These are phyloP conservation scores for Salix brachista DNA, from an alignment of 345 rosid genomes.

Conservation along the genomic window DNA sequence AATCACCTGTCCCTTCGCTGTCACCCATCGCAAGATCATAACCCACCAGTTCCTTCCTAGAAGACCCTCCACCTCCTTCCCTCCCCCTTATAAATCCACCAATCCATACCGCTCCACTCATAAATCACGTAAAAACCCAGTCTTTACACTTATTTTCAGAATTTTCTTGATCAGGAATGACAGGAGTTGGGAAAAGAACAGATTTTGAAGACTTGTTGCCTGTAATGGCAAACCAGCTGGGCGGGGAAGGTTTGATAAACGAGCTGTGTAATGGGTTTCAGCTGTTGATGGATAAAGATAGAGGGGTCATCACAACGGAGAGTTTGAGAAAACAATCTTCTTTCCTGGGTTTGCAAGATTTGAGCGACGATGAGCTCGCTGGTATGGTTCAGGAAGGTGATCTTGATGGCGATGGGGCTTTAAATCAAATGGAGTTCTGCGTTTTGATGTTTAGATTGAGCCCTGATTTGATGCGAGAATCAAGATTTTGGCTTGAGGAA, in stretches of 20 bases:
- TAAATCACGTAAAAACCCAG: constrained; percentile 29
- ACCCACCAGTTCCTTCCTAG: constrained; percentile 45
- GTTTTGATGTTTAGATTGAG: constrained; percentile 87
- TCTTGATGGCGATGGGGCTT: constrained; percentile 64
- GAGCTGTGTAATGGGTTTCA: constrained; percentile 83
- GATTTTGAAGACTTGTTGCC: constrained; percentile 68
- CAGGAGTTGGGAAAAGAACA: background rate
- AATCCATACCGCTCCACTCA: background rate
- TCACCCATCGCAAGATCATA: constrained; percentile 20
- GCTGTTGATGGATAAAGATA: constrained; percentile 57
- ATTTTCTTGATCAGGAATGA: background rate
- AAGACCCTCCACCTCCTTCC: constrained; percentile 26
- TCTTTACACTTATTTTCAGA: constrained; percentile 7
- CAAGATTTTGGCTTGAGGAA: constrained; percentile 52
- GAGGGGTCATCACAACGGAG: constrained; percentile 67
- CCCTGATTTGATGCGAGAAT: constrained; percentile 79
- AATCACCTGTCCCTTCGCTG: constrained; percentile 46
- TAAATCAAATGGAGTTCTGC: constrained; percentile 88
- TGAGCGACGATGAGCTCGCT: constrained; percentile 65
- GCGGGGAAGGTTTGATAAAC: constrained; percentile 69
- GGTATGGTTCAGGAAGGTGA: constrained; percentile 73
- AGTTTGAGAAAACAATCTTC: constrained; percentile 57
- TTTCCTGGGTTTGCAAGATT: constrained; percentile 59
- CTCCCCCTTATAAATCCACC: background rate
- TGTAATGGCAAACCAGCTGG: constrained; percentile 67